Conservation (phyloP, 768 basidiomycete species). For the Phanerochaete carnosa region DNA sequence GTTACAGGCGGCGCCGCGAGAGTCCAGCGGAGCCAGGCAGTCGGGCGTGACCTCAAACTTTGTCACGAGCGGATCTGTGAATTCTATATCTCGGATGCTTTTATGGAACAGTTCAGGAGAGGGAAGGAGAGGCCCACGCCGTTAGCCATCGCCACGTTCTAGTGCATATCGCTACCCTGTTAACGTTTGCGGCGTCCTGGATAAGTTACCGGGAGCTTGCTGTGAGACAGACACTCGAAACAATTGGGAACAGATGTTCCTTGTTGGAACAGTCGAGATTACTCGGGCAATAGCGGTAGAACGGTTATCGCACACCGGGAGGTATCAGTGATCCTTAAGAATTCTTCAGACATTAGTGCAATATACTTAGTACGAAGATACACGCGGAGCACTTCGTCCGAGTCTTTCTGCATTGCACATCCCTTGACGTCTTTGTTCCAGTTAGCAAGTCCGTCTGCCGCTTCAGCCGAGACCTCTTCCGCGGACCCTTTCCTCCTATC, state of each 20-base stretch:
- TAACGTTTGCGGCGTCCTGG: background rate
- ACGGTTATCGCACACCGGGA: too few species aligned
- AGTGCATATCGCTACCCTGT: background rate
- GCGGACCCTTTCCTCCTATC: background rate
- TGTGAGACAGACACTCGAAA: background rate
- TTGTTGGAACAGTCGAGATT: background rate
- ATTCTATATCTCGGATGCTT: background rate
- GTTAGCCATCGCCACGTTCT: background rate
- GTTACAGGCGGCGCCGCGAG: background rate
- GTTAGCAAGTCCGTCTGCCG: background rate
- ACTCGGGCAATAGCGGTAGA: background rate
- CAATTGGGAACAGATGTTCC: background rate
- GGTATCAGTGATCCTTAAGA: too few species aligned
- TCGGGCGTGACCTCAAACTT: background rate
- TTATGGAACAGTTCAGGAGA: background rate
- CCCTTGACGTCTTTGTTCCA: conserved; percentile 1
- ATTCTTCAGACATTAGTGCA: too few species aligned
- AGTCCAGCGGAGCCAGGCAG: conserved; percentile 1
- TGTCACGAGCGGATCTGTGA: background rate
- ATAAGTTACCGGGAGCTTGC: background rate
- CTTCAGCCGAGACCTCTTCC: background rate
- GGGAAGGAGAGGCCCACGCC: background rate
- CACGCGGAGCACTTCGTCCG: background rate
- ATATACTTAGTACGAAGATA: too few species aligned
- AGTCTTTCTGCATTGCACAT: background rate